Base-by-base conservation (phyloP, 2,329 filamentous ascomycete species). In the Parascedosporium putredinis region DNA sequence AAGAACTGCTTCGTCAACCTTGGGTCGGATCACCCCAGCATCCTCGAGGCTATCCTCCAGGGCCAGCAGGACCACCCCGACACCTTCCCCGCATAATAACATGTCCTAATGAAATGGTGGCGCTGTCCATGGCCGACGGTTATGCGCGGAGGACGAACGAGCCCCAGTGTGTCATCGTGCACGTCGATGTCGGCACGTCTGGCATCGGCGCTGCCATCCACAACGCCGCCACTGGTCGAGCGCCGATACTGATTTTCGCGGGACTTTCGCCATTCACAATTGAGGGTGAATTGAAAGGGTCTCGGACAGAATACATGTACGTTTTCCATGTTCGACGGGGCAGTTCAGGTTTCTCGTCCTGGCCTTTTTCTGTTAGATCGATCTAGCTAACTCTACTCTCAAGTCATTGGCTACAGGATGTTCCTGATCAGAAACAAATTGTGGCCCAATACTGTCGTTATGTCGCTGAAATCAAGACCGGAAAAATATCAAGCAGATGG, bases 401-500 rank as follows among this genome's bases (percentile, higher is more conserved):
- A n/a, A n/a, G n/a, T 56, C 86, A 91, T 63, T 91, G 86, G 85
- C 83, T 90, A 25, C 86, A 91, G 59, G 85, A 91, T 64, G 83
- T 89, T 2, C 86, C 84, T 0, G 85, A 91, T 58, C 87, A 91
- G 63, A 87, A 84, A 62, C 76, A 81, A 58, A 90, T 95, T 52
- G 71, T 95, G 3, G 72, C 78, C 0, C 88, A 95, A 67, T 95
- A 95, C 65, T 95, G 89, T 62, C 78, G 88, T 8, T 95, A 93
- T 60, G 69, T 83, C 0, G 87, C 75, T 3, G 89, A 95, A 68
- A 82, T 95, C 64, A 90, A 89, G 68, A 84, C 84, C 2, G 88
- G 87, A 78, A 78, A 60, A 95, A 94, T 59, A 79, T 94, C 53
- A 94, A 94, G 72, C 88, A 95, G 68, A 83, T 94, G 67, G 86